phyloP scores from a whole-genome alignment of 148 eudicot species.

The Camellia sinensis region DNA sequence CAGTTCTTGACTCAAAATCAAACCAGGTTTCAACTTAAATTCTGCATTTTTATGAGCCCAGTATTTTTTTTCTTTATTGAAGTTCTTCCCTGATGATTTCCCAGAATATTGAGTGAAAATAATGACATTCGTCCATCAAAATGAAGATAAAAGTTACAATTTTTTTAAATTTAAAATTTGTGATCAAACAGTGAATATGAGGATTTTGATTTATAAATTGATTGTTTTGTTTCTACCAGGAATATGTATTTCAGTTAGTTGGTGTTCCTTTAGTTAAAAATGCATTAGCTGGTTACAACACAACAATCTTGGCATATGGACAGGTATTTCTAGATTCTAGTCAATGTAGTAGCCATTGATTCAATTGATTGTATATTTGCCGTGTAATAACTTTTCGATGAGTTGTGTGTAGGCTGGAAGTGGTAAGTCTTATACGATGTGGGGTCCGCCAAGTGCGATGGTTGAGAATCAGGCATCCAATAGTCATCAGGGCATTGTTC shows the following conservation, averaged over 20 bases:
- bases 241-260: constrained; percentile 68
- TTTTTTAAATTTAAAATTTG: not conserved
- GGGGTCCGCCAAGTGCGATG: constrained; percentile 97
- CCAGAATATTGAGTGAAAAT: no score
- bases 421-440: constrained; percentile 94
- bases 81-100: not conserved
- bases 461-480: constrained; percentile 59
- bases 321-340: constrained; percentile 47
- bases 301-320: constrained; percentile 87
- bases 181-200: not conserved
- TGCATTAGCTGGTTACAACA: constrained; percentile 88
- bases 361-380: not conserved
- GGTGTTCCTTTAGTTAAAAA: constrained; percentile 82
- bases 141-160: no score
- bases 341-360: not conserved
- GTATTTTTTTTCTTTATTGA: not conserved
- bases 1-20: constrained; percentile 62
- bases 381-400: constrained; percentile 10
- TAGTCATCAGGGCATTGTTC: constrained; percentile 75
- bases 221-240: constrained; percentile 43
- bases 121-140: not conserved
- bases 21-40: constrained; percentile 54
- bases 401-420: constrained; percentile 67
- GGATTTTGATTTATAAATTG: not conserved
- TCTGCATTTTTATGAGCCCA: not conserved